These are phyloP conservation scores for Closterium sp. DNA, from an alignment of 139 green algal genomes.

Conservation along the genomic window DNA sequence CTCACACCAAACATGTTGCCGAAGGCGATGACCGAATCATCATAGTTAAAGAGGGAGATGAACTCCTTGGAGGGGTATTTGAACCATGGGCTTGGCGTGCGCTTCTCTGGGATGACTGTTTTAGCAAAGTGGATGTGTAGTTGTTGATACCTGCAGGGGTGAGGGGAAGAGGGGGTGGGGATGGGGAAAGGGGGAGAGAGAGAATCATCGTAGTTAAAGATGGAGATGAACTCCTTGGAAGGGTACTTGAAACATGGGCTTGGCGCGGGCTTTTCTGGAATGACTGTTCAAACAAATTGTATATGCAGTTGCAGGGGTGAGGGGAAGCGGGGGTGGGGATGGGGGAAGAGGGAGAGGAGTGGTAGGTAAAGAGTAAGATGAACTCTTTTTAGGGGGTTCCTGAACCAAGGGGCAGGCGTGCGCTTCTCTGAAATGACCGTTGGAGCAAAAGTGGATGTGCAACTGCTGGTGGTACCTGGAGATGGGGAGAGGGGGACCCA, in stretches of 20 bases:
- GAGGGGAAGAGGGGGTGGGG: neutral
- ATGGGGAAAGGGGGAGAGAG: too few relatives aligned
- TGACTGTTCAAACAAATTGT: neutral
- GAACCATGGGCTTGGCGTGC: slow-evolving; percentile 23
- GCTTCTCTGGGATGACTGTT: neutral
- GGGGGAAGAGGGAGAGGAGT: neutral
- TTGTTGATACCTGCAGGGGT: neutral
- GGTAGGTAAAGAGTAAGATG: too few relatives aligned
- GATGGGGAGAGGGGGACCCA: too few relatives aligned
- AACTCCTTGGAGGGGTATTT: slow-evolving; percentile 20
- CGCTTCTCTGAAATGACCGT: too few relatives aligned
- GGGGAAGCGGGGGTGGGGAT: neutral
- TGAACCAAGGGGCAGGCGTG: too few relatives aligned
- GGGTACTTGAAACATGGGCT: neutral
- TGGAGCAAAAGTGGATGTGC: too few relatives aligned
- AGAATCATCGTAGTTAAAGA: neutral
- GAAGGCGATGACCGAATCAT: slow-evolving; percentile 27
- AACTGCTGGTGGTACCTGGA: too few relatives aligned
- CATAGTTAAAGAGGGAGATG: slow-evolving; percentile 1
- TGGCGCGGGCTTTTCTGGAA: neutral
- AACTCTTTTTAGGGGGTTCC: too few relatives aligned
- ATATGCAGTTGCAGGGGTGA: neutral
- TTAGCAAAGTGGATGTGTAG: slow-evolving; percentile 10
- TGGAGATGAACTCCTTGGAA: neutral
- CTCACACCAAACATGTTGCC: slow-evolving; percentile 45